Conservation (phyloP, 345 rosid genomes). For the Euphorbia tirucalli region DNA sequence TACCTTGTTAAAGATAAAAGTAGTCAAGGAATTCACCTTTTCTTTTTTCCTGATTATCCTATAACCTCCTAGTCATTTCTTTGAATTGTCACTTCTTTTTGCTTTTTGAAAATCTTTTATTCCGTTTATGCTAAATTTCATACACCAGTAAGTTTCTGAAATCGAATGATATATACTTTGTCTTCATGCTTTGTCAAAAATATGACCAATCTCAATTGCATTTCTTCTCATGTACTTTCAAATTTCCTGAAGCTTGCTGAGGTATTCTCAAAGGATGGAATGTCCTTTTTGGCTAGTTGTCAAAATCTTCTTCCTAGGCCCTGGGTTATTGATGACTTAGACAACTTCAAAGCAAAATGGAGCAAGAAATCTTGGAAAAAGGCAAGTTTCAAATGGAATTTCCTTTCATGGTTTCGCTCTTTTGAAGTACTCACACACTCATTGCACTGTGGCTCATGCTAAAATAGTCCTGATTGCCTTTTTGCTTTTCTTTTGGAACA, state of each 20-base stretch:
- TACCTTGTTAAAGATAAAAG: neutral
- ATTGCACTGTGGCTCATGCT: neutral
- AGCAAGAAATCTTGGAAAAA: conserved; percentile 90
- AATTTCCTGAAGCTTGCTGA: conserved; percentile 78
- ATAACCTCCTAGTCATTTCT: neutral
- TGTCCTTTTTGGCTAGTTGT: conserved; percentile 91
- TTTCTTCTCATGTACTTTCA: conserved; percentile 15
- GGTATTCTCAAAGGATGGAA: conserved; percentile 94
- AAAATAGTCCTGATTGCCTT: conserved; percentile 18
- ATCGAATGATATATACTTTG: neutral
- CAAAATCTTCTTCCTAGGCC: conserved; percentile 91
- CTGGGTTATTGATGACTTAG: conserved; percentile 96
- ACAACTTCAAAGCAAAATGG: conserved; percentile 74
- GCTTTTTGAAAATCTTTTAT: neutral
- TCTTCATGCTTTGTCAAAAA: neutral
- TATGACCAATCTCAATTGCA: neutral
- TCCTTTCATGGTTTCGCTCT: conserved; percentile 5
- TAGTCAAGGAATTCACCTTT: neutral
- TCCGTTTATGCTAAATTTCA: neutral
- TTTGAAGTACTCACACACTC: neutral
- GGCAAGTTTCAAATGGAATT: conserved; percentile 35
- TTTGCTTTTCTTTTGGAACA: conserved; percentile 31
- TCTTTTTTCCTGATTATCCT: neutral
- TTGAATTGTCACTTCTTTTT: neutral
- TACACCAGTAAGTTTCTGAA: neutral